These are phyloP conservation scores for Ceratocystis diversiconidia DNA, from an alignment of 2,329 filamentous ascomycete species.

Conservation along the genomic window DNA sequence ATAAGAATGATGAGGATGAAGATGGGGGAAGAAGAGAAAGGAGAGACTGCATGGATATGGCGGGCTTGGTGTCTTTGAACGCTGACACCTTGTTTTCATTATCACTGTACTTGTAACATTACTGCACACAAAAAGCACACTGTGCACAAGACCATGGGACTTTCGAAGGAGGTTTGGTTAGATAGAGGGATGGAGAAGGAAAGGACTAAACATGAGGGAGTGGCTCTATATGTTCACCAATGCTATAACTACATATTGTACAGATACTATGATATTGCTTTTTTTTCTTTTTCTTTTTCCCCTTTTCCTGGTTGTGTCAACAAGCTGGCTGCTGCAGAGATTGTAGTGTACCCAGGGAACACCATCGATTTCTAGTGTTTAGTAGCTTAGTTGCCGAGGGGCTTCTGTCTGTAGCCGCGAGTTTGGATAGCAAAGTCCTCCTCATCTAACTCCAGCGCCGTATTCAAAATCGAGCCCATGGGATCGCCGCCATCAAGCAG, in stretches of 20 bases:
- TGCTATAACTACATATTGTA: slow-evolving; percentile 13
- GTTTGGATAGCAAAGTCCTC: slow-evolving; percentile 29
- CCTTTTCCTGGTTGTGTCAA: too few relatives aligned
- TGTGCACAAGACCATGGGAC: slow-evolving; percentile 5
- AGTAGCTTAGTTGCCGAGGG: neutral
- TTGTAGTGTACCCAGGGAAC: too few relatives aligned
- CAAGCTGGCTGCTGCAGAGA: neutral
- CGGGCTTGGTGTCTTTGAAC: neutral
- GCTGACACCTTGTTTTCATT: slow-evolving; percentile 3
- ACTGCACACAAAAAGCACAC: slow-evolving; percentile 6
- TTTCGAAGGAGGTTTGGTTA: neutral
- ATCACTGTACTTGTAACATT: slow-evolving; percentile 17
- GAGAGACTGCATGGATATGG: neutral
- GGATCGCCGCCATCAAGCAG: slow-evolving; percentile 60
- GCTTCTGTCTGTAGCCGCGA: slow-evolving; percentile 40
- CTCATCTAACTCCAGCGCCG: slow-evolving; percentile 26
- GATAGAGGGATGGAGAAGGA: neutral
- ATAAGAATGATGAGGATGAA: slow-evolving; percentile 21
- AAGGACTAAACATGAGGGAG: slow-evolving; percentile 1
- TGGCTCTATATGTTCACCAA: slow-evolving; percentile 11
- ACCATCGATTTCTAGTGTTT: neutral
- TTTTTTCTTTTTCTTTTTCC: too few relatives aligned
- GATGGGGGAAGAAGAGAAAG: slow-evolving; percentile 22
- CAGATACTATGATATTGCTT: slow-evolving; percentile 8
- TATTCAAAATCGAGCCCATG: slow-evolving; percentile 41